A percentile compares a stretch with the other conserved stretches of the same genome.
These are phyloP conservation scores for Backusella macrospora DNA, from an alignment of 192 early-diverging fungal species.

Conservation along the genomic window DNA sequence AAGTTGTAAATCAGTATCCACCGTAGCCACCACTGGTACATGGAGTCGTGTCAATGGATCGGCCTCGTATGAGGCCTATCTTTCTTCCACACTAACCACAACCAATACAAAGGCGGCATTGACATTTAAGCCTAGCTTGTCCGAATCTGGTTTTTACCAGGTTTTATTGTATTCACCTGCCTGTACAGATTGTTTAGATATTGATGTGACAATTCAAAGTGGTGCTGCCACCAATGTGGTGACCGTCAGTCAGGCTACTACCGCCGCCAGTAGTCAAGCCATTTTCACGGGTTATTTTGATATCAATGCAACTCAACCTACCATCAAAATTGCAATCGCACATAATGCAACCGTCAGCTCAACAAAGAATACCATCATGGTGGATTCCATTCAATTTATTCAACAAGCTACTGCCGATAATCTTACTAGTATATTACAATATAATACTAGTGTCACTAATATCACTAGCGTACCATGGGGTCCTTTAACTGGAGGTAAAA, in stretches of 20 bases:
- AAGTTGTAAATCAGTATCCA: neutral
- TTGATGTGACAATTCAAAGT: constrained; percentile 14
- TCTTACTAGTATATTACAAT: constrained; percentile 29
- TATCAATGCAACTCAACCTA: constrained; percentile 18
- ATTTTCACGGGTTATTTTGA: constrained; percentile 33
- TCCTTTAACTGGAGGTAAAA: constrained; percentile 20
- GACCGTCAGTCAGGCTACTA: constrained; percentile 4
- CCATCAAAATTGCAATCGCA: constrained; percentile 19
- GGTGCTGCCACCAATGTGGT: neutral
- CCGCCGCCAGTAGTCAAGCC: neutral
- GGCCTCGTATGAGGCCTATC: constrained; percentile 5
- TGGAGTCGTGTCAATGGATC: constrained; percentile 12
- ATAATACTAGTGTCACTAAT: neutral
- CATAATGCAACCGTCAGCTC: constrained; percentile 20
- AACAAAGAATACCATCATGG: constrained; percentile 19
- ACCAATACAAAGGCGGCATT: neutral
- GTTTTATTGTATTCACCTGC: constrained; percentile 31
- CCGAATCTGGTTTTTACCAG: constrained; percentile 37
- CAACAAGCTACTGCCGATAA: constrained; percentile 17
- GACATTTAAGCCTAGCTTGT: constrained; percentile 27
- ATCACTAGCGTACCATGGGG: constrained; percentile 17
- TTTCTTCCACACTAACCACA: constrained; percentile 20
- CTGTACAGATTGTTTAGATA: constrained; percentile 27
- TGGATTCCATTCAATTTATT: constrained; percentile 33
- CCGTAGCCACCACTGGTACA: constrained; percentile 4